Evolutionary conservation across 768 basidiomycete species (phyloP), one percentile per base, ranked within the genome.

Genomic region (Collybia sordida): DNA sequence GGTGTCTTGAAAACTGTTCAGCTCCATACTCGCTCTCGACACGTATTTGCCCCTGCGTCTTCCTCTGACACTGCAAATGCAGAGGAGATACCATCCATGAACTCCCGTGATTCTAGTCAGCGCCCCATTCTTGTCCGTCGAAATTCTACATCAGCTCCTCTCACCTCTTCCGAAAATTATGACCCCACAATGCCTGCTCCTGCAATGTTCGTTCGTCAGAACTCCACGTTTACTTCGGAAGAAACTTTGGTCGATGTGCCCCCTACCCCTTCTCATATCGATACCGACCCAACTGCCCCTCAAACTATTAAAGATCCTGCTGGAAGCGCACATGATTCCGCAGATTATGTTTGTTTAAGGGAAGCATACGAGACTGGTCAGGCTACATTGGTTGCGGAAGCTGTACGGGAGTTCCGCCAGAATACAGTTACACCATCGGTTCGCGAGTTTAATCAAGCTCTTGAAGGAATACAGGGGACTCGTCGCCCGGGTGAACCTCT

Each of bases 1-100:
- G 74, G 82, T 24, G 83, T 90, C 9, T 61, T 90, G 35, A 74
- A 81, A 53, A 78, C 80, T 1, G 80, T 89, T 4, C 82, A 86
- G 53, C 67, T 81, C 6, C 85, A 88, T 55, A 75, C 82, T 9
- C 79, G 83, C 9, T 74, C 81, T 9, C 74, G 73, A 1, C 88
- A 88, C 56, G 73, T 79, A 0, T 83, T 87, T 47, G 69, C 75
- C 1, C 59, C 69, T 18, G 58, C 58, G 37, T 35, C 46, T 4
- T 37, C 52, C 6, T 42, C 52, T 17, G 55, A 64, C 21, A 38
- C 24, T 49, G 40, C 50, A 11, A 43, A 48, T 19, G 27, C 45
- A 15, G 36, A 50, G 60, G 52, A 54, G 58, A 39, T 54, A 42
- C 21, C 56, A 56, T 23, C 58, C 54, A 50, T 56, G 59, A 44